Conservation (phyloP, 495 filamentous ascomycete species). For the Penicillium daleae region DNA sequence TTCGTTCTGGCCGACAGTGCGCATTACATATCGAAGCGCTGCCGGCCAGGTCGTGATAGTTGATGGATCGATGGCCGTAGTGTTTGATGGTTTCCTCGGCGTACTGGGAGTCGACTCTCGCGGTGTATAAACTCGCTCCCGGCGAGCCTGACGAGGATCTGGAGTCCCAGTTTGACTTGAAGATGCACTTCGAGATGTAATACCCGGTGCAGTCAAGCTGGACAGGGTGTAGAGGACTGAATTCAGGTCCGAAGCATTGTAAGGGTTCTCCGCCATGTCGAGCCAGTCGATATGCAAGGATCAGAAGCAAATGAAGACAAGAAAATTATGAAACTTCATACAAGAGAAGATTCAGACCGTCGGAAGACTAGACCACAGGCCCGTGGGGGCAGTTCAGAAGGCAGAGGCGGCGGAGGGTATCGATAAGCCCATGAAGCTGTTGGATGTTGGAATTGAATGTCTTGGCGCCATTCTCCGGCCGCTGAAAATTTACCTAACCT, state of each 20-base stretch:
- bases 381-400: not conserved
- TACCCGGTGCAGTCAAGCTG: conserved; percentile 25
- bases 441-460: conserved; percentile 24
- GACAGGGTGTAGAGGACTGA: conserved; percentile 58
- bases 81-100: conserved; percentile 12
- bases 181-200: conserved; percentile 15
- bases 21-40: conserved; percentile 65
- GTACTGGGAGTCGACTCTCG: conserved; percentile 10
- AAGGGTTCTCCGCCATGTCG: conserved; percentile 39
- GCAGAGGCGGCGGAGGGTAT: not conserved
- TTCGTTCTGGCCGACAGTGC: conserved; percentile 57
- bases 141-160: conserved; percentile 6
- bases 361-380: not conserved
- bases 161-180: conserved; percentile 2
- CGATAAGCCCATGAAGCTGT: conserved; percentile 24
- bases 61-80: conserved; percentile 46
- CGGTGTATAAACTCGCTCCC: conserved; percentile 18
- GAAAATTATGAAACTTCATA: not conserved
- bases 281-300: not conserved
- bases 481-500: conserved; percentile 46
- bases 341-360: too few relatives aligned
- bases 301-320: not conserved
- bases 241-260: conserved; percentile 52
- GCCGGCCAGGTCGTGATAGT: conserved; percentile 67
- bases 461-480: conserved; percentile 33